Evolutionary conservation across 208 protist genomes (phyloP).

Genomic region (Lotmaria passim): DNA sequence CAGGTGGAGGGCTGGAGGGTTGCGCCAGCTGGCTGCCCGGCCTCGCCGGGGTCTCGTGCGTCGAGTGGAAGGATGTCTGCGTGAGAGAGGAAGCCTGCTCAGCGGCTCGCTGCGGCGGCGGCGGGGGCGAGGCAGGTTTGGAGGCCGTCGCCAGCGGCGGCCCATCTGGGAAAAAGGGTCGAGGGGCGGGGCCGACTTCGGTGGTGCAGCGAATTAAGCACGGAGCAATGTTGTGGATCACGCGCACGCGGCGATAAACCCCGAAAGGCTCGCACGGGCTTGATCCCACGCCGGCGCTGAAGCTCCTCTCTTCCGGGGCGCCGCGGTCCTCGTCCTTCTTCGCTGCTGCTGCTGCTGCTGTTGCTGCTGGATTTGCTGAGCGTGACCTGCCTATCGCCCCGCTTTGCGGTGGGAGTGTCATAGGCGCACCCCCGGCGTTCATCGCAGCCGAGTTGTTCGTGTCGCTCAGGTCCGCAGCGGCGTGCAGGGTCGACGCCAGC

Average conservation of each 20-base stretch:
- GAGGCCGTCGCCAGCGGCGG: not conserved
- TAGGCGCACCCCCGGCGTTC: too few relatives aligned
- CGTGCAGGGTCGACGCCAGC: not conserved
- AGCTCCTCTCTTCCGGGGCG: not conserved
- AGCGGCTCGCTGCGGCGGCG: not conserved
- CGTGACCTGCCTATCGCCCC: too few relatives aligned
- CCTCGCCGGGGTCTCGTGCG: not conserved
- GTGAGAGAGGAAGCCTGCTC: conserved; percentile 6
- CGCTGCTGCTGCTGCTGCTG: not conserved
- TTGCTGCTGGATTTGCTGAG: not conserved
- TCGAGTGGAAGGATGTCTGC: conserved; percentile 5
- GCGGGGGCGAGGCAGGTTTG: not conserved
- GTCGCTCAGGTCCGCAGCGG: conserved; percentile 20
- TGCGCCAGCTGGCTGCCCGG: not conserved
- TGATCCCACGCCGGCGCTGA: not conserved
- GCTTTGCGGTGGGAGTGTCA: too few relatives aligned
- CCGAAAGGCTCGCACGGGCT: not conserved
- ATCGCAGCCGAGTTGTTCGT: too few relatives aligned
- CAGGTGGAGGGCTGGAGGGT: not conserved
- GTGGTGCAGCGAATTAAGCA: conserved; percentile 17
- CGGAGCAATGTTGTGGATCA: conserved; percentile 22
- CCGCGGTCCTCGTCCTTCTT: too few relatives aligned
- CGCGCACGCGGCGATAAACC: conserved; percentile 12
- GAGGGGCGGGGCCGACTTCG: not conserved
- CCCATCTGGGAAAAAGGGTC: not conserved